Evolutionary conservation across 441 rosid species (phyloP).

Genomic region (Gossypium aridum): DNA sequence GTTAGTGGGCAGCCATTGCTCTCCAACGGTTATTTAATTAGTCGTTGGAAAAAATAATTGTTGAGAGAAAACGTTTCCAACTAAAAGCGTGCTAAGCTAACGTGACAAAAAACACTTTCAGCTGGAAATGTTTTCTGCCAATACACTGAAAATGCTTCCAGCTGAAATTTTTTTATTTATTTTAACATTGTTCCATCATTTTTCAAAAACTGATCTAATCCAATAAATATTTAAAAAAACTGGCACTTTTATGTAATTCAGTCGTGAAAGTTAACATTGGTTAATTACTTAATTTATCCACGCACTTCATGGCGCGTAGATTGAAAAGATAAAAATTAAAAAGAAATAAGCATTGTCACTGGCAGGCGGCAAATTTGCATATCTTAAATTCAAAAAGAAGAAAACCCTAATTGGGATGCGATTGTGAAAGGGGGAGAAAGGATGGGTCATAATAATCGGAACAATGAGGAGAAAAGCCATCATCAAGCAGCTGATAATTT

Average conservation of each 20-base stretch:
- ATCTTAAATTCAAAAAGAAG: not conserved
- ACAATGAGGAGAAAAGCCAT: conserved; percentile 18
- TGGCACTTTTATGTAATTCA: no score
- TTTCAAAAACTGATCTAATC: no score
- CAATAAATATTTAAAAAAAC: no score
- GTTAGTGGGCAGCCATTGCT: no score
- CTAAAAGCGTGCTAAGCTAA: no score
- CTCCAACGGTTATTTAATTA: no score
- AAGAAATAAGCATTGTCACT: not conserved
- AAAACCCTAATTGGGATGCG: conserved; percentile 10
- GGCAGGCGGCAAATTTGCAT: not conserved
- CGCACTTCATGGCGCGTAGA: not conserved
- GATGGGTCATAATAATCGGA: conserved; percentile 43
- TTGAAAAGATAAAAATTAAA: not conserved
- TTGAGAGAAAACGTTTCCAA: rapidly evolving
- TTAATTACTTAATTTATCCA: not conserved
- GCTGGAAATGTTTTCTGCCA: no score
- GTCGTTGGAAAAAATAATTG: no score
- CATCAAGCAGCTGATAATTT: conserved; percentile 53
- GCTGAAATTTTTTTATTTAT: no score
- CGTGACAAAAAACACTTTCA: no score
- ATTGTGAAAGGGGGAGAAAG: not conserved
- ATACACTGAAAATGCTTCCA: no score
- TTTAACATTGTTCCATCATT: no score
- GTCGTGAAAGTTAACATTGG: not conserved